A percentile compares a stretch with the other conserved stretches of the same genome.
Evolutionary conservation across 2,329 filamentous ascomycete species (phyloP).

Genomic region (Arthrobotrys pseudoclavata): DNA sequence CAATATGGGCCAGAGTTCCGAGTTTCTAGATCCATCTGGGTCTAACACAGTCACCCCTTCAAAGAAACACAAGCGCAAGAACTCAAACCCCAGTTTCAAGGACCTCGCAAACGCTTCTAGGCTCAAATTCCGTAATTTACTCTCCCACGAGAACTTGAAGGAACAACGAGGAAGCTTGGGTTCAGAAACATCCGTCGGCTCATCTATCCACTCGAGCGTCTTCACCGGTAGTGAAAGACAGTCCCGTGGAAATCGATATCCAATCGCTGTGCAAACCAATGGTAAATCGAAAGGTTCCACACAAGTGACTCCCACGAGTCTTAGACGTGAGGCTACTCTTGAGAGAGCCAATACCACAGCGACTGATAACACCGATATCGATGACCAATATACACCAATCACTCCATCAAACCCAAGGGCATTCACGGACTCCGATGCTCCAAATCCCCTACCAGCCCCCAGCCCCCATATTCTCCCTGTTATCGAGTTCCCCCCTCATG

Average conservation of each 20-base stretch:
- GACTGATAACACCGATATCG: slow-evolving; percentile 47
- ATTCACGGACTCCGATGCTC: slow-evolving; percentile 35
- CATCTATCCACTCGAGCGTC: slow-evolving; percentile 55
- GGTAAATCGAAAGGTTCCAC: slow-evolving; percentile 33
- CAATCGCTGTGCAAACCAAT: slow-evolving; percentile 43
- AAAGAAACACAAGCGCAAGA: slow-evolving; percentile 55
- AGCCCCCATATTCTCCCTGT: slow-evolving; percentile 19
- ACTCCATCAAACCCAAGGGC: slow-evolving; percentile 48
- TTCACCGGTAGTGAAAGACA: slow-evolving; percentile 51
- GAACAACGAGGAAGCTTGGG: slow-evolving; percentile 48
- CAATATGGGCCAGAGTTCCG: slow-evolving; percentile 11
- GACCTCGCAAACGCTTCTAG: slow-evolving; percentile 48
- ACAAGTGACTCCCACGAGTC: slow-evolving; percentile 36
- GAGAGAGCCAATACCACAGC: slow-evolving; percentile 42
- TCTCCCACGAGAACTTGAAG: slow-evolving; percentile 53
- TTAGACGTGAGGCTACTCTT: slow-evolving; percentile 37
- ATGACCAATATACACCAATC: slow-evolving; percentile 54
- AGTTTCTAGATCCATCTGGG: slow-evolving; percentile 9
- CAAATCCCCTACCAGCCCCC: slow-evolving; percentile 31
- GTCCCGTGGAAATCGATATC: slow-evolving; percentile 53
- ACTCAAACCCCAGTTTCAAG: slow-evolving; percentile 58
- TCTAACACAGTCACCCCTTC: neutral
- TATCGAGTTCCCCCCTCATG: slow-evolving; percentile 44
- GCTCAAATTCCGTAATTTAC: slow-evolving; percentile 52
- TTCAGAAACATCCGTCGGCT: slow-evolving; percentile 53